Conservation (phyloP, 2,329 filamentous ascomycete genomes). For the Epichloe scottii region DNA sequence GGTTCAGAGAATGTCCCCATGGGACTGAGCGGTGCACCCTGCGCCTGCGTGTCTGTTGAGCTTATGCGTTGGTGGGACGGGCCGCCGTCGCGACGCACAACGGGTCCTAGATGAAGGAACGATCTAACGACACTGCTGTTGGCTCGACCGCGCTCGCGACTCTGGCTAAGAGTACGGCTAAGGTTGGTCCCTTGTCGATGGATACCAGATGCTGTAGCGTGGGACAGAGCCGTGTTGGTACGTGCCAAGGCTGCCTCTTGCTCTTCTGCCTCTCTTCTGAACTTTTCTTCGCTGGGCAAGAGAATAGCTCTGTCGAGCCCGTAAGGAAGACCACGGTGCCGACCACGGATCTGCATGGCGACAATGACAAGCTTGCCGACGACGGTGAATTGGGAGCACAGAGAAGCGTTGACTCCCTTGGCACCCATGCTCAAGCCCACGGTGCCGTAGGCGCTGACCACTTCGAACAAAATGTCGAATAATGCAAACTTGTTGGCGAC, state of each 20-base stretch:
- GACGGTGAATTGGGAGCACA: conserved; percentile 68
- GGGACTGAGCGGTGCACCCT: conserved; percentile 6
- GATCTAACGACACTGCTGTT: conserved; percentile 32
- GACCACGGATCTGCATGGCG: conserved; percentile 57
- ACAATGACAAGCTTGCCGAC: conserved; percentile 59
- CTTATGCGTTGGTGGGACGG: conserved; percentile 14
- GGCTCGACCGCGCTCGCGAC: conserved; percentile 23
- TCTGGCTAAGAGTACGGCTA: conserved; percentile 24
- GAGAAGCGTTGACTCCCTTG: conserved; percentile 59
- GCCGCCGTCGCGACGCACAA: conserved; percentile 18
- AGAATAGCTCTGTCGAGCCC: conserved; percentile 50
- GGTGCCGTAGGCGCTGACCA: conserved; percentile 85
- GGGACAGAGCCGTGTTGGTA: conserved; percentile 23
- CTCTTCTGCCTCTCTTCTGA: conserved; percentile 39
- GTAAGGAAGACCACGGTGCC: conserved; percentile 56
- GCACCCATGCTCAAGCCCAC: conserved; percentile 87
- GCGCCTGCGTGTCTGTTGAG: conserved; percentile 13
- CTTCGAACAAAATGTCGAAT: conserved; percentile 67
- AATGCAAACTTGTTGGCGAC: conserved; percentile 50
- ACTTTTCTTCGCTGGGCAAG: conserved; percentile 43
- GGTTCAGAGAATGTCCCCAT: conserved; percentile 14
- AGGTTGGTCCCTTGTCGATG: conserved; percentile 17
- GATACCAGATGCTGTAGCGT: conserved; percentile 17
- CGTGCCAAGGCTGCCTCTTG: conserved; percentile 27
- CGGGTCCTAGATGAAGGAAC: conserved; percentile 36